These are phyloP conservation scores for Cucurbita maxima DNA, from an alignment of 306 rosid genomes.

Conservation along the genomic window DNA sequence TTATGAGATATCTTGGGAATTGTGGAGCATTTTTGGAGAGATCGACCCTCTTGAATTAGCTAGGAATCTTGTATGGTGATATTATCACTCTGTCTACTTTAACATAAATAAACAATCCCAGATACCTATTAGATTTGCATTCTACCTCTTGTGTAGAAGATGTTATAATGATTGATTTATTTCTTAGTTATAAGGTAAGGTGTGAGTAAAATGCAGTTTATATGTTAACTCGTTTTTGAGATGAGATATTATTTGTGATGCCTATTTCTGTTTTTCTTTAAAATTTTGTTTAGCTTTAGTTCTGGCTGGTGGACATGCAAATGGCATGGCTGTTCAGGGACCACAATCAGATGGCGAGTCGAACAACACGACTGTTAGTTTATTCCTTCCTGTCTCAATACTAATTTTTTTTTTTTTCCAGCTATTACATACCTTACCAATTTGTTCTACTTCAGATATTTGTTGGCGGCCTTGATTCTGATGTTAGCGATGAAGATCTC, in stretches of 20 bases:
- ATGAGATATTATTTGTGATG: not conserved
- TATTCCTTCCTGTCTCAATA: not conserved
- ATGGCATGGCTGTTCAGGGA: constrained; percentile 58
- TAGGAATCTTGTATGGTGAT: too few species aligned
- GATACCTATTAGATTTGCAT: too few species aligned
- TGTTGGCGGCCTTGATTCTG: constrained; percentile 99
- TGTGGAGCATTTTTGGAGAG: too few species aligned
- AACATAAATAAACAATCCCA: too few species aligned
- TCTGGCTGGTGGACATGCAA: constrained; percentile 80
- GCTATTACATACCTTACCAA: not conserved
- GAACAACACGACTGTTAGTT: constrained; percentile 82
- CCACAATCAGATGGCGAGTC: constrained; percentile 67
- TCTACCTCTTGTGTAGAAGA: not conserved
- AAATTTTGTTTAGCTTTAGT: constrained; percentile 50
- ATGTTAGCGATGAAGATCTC: constrained; percentile 75
- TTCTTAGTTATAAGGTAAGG: not conserved
- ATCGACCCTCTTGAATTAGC: too few species aligned
- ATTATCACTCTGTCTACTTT: too few species aligned
- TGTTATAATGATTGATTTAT: not conserved
- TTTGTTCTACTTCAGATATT: constrained; percentile 45
- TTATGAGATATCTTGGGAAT: too few species aligned
- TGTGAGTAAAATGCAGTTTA: not conserved
- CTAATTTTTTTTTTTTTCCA: not conserved
- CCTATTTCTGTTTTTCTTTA: not conserved
- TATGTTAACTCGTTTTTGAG: not conserved